Evolutionary conservation across 306 rosid species (phyloP), one percentile per base, ranked within the genome.

Genomic region (Phaseolus lunatus): DNA sequence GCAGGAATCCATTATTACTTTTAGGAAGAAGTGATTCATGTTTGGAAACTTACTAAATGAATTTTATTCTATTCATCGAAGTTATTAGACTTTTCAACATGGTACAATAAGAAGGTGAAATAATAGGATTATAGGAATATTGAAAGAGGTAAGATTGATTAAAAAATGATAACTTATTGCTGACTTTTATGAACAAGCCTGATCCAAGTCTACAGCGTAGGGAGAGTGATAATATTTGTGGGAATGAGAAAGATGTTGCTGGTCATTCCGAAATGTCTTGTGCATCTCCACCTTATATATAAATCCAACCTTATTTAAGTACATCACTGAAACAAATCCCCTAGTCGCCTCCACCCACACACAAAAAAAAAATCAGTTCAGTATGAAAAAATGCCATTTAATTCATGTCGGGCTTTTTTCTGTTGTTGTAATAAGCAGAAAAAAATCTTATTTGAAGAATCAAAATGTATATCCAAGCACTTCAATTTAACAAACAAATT

Each of bases 31-130:
- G 33, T 26, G 50, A 68, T 24, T 20, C 49, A 31, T n/a, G 50
- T 33, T n/a, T 58, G 65, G 64, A 18, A 67, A 57, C 57, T 31
- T 74, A 26, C 71, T 9, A n/a, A 67, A 48, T 23, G 63, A 73
- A 57, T 41, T 23, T 67, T 56, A 73, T 27, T 52, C 69, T 65
- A 72, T 41, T 66, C 18, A 23, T 15, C 53, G 12, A 23, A 8
- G 35, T 22, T 53, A 62, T 52, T 27, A 15, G 8, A 41, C 53
- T 41, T 27, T 67, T 49, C 52, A 1, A 45, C 37, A 53, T 26
- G 14, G 62, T 27, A 8, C 0, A 8, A 31, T 29, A 43, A 44
- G 75, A 43, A 35, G 50, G 68, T 2, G 35, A 47, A 67, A 8
- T 16, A 56, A 59, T 20, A 7, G 10, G 52, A 8, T 16, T 43